Conservation (phyloP, 163 green algal species). For the Chlamydomonas reinhardtii region DNA sequence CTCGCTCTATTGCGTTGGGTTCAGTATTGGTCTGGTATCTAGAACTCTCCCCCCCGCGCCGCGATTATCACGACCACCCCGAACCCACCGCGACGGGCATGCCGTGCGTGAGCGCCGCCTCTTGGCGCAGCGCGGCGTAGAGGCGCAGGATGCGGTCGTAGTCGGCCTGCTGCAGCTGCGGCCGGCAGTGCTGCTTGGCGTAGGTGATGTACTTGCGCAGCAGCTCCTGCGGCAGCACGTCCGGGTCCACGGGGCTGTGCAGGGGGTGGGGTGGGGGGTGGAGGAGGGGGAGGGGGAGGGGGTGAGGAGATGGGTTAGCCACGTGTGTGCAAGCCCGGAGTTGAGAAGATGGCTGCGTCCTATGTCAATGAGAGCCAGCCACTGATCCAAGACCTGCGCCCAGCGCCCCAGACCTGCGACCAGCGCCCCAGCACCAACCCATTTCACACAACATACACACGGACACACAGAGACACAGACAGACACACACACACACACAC, state of each 20-base stretch:
- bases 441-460: too few species aligned
- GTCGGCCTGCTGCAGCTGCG: constrained; percentile 86
- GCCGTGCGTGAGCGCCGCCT: constrained; percentile 88
- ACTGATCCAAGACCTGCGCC: too few species aligned
- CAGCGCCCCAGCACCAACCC: too few species aligned
- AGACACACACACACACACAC: too few species aligned
- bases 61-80: too few species aligned
- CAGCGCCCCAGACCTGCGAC: too few species aligned
- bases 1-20: too few species aligned
- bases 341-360: background rate
- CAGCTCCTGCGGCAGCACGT: constrained; percentile 88
- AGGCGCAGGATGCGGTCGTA: constrained; percentile 91
- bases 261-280: background rate
- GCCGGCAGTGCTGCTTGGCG: constrained; percentile 90
- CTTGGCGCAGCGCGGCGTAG: constrained; percentile 88
- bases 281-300: background rate
- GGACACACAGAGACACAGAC: too few species aligned
- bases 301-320: background rate
- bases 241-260: constrained; percentile 58
- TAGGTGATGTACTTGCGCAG: constrained; percentile 98
- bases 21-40: too few species aligned
- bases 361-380: too few species aligned
- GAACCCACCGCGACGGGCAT: constrained; percentile 94
- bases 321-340: too few species aligned
- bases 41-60: too few species aligned